phyloP scores from a whole-genome alignment of 164 flowering plant genomes.

The Houttuynia cordata region DNA sequence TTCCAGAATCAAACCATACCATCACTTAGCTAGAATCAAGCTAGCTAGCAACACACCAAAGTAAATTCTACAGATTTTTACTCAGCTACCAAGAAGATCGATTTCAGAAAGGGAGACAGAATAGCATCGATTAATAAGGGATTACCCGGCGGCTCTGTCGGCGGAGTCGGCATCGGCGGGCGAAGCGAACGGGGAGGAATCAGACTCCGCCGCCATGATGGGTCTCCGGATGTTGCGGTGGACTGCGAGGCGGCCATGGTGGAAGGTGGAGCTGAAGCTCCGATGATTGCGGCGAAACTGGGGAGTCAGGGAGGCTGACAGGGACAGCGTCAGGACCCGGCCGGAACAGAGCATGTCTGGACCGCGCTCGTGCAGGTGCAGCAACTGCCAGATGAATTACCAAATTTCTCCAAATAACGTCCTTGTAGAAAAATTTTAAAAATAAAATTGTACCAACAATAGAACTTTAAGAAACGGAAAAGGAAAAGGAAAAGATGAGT shows the following conservation, averaged over 20 bases:
- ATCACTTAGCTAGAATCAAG: background rate
- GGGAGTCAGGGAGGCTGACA: constrained; percentile 19
- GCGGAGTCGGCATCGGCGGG: constrained; percentile 32
- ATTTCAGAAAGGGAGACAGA: too few species aligned
- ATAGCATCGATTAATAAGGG: too few species aligned
- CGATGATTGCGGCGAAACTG: constrained; percentile 1
- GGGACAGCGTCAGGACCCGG: constrained; percentile 24
- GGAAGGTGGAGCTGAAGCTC: constrained; percentile 10
- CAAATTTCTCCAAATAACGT: too few species aligned
- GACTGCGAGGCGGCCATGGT: constrained; percentile 7
- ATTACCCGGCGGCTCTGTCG: constrained; percentile 30
- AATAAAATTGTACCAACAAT: too few species aligned
- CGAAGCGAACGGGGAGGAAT: constrained; percentile 32
- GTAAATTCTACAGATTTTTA: too few species aligned
- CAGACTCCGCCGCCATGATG: constrained; percentile 28
- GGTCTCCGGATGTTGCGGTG: constrained; percentile 24
- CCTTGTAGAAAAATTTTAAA: too few species aligned
- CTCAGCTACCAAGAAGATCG: too few species aligned
- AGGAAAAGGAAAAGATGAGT: too few species aligned
- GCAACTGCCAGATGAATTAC: too few species aligned
- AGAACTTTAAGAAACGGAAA: too few species aligned
- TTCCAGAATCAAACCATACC: background rate
- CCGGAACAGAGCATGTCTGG: constrained; percentile 35
- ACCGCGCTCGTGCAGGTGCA: constrained; percentile 3
- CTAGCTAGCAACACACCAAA: too few species aligned